phyloP scores from a whole-genome alignment of 306 rosid genomes.

The Glycyrrhiza uralensis region DNA sequence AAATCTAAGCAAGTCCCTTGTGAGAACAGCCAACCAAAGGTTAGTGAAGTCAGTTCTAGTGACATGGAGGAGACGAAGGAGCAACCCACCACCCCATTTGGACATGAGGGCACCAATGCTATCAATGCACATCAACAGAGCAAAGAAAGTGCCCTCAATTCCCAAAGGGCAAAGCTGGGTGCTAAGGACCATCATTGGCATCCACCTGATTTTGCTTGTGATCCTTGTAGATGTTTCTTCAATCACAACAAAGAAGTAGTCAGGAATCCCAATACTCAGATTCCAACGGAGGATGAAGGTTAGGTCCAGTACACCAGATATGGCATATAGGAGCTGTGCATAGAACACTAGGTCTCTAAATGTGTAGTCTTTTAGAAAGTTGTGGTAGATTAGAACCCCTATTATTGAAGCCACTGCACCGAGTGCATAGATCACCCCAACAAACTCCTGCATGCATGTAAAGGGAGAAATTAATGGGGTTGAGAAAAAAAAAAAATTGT shows the following conservation, averaged over 20 bases:
- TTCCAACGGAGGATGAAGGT: conserved; percentile 67
- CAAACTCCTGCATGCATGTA: conserved; percentile 53
- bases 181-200: conserved; percentile 72
- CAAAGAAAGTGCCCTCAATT: conserved; percentile 81
- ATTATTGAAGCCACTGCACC: conserved; percentile 65
- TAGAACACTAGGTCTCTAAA: conserved; percentile 53
- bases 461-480: neutral
- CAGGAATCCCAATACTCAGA: conserved; percentile 54
- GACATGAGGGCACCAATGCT: conserved; percentile 54
- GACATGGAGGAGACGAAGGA: conserved; percentile 47
- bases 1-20: conserved; percentile 58
- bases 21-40: conserved; percentile 55
- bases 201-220: conserved; percentile 56
- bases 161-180: conserved; percentile 66
- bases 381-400: conserved; percentile 83
- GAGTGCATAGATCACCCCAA: conserved; percentile 69
- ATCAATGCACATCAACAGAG: conserved; percentile 67
- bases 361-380: conserved; percentile 52
- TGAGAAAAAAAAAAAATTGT: neutral
- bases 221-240: conserved; percentile 55
- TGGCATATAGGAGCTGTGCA: conserved; percentile 59
- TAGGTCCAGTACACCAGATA: conserved; percentile 62
- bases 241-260: conserved; percentile 49
- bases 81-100: conserved; percentile 58
- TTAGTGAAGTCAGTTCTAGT: conserved; percentile 63